These are phyloP conservation scores for Colletotrichum sp. DNA, from an alignment of 2,329 filamentous ascomycete species.

Conservation along the genomic window DNA sequence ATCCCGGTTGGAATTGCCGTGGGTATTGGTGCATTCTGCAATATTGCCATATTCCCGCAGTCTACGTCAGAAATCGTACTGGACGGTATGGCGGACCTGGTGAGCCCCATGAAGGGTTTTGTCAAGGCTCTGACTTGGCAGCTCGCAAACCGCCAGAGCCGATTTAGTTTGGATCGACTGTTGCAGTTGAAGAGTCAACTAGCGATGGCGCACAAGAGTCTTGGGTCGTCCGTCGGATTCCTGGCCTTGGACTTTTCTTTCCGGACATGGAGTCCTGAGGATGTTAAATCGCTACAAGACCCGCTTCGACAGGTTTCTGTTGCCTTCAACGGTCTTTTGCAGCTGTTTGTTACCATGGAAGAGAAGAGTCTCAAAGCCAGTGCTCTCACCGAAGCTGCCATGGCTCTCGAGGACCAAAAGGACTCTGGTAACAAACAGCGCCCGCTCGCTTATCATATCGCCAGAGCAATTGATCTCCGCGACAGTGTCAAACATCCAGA, in stretches of 20 bases:
- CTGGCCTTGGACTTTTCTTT: not conserved
- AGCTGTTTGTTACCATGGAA: not conserved
- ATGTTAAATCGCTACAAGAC: not conserved
- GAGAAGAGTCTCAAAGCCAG: not conserved
- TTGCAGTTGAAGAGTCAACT: not conserved
- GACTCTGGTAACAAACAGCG: not conserved
- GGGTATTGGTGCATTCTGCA: not conserved
- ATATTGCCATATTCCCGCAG: not conserved
- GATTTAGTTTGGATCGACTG: not conserved
- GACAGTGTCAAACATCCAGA: not conserved
- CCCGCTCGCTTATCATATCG: not conserved
- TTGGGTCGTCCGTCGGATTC: not conserved
- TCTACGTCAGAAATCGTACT: not conserved
- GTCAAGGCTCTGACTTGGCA: not conserved
- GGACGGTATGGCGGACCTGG: not conserved
- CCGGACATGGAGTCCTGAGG: not conserved
- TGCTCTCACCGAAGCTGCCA: not conserved
- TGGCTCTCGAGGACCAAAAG: not conserved
- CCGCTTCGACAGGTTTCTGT: not conserved
- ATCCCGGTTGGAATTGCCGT: not conserved
- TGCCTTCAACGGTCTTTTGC: not conserved
- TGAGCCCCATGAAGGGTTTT: not conserved
- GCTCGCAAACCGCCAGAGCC: not conserved
- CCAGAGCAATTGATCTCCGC: not conserved
- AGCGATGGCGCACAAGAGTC: not conserved